A percentile compares a stretch with the other conserved stretches of the same genome.
phyloP scores from a whole-genome alignment of 805 yeast genomes.

The Yamadazyma akitaensis region DNA sequence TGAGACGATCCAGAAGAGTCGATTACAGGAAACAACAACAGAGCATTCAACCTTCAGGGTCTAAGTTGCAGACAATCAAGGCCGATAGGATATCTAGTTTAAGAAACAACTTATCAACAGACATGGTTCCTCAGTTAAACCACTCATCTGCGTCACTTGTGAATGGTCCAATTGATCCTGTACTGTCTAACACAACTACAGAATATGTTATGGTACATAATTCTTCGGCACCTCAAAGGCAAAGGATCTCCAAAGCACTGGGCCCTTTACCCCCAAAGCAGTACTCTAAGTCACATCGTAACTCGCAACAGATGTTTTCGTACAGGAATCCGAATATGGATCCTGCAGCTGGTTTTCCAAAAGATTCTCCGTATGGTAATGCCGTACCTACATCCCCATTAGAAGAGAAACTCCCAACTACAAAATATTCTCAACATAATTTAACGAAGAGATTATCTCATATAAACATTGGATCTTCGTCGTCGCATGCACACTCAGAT shows the following conservation, averaged over 20 bases:
- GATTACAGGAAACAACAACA: conserved; percentile 32
- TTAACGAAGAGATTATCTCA: conserved; percentile 17
- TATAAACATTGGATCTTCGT: conserved; percentile 9
- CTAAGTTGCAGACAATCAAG: conserved; percentile 21
- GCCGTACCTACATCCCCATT: conserved; percentile 13
- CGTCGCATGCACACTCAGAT: no score
- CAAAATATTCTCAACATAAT: conserved; percentile 15
- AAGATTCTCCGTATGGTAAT: conserved; percentile 15
- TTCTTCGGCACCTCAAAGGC: not conserved
- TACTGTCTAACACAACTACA: not conserved
- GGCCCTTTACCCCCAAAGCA: not conserved
- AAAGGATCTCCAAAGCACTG: not conserved
- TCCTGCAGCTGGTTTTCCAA: conserved; percentile 12
- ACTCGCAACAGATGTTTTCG: conserved; percentile 34
- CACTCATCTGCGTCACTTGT: not conserved
- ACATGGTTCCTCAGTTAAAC: conserved; percentile 5
- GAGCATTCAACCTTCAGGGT: conserved; percentile 17
- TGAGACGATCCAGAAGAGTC: conserved; percentile 37
- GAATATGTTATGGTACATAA: not conserved
- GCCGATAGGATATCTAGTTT: conserved; percentile 21
- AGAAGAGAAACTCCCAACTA: conserved; percentile 13
- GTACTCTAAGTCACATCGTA: conserved; percentile 9
- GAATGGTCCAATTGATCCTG: conserved; percentile 1
- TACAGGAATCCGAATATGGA: conserved; percentile 22
- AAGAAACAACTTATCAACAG: conserved; percentile 15